Conservation (phyloP, 2,329 filamentous ascomycete species). For the Fonsecaea erecta region DNA sequence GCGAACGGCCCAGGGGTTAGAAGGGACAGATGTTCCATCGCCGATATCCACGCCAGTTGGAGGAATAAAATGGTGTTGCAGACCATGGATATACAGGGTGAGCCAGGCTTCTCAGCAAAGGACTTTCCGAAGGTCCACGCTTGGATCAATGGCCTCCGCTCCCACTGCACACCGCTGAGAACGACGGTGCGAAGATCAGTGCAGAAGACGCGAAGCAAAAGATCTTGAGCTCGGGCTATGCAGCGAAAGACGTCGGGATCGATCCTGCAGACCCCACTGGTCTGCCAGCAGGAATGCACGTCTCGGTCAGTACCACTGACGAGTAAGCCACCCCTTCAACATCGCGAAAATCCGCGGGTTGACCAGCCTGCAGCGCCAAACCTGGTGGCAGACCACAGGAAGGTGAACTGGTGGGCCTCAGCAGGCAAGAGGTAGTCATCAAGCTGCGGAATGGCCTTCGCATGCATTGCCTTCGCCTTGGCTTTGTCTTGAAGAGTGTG, state of each 20-base stretch:
- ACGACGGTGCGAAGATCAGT: conserved; percentile 19
- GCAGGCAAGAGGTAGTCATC: conserved; percentile 21
- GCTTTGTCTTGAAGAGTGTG: conserved; percentile 22
- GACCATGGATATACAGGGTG: background rate
- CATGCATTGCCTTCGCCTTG: conserved; percentile 24
- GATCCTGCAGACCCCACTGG: conserved; percentile 19
- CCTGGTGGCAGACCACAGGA: conserved; percentile 14
- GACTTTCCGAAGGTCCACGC: conserved; percentile 25
- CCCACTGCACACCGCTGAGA: conserved; percentile 18
- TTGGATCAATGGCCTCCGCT: conserved; percentile 25
- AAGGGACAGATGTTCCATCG: conserved; percentile 9
- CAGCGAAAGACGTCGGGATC: conserved; percentile 22
- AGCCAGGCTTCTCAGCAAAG: conserved; percentile 3
- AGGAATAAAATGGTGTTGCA: conserved; percentile 10
- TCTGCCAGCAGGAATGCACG: conserved; percentile 15
- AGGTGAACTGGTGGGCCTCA: conserved; percentile 23
- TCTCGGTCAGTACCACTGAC: conserved; percentile 25
- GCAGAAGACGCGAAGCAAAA: conserved; percentile 15
- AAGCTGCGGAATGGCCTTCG: conserved; percentile 28
- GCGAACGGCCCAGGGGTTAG: conserved; percentile 14
- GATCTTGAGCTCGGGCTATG: conserved; percentile 14
- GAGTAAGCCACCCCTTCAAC: conserved; percentile 17
- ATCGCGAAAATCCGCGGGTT: background rate
- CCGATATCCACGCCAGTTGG: conserved; percentile 5
- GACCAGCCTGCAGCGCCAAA: conserved; percentile 14